Evolutionary conservation across 352 stramenopile species (phyloP).

Genomic region (Phytophthora lateralis): DNA sequence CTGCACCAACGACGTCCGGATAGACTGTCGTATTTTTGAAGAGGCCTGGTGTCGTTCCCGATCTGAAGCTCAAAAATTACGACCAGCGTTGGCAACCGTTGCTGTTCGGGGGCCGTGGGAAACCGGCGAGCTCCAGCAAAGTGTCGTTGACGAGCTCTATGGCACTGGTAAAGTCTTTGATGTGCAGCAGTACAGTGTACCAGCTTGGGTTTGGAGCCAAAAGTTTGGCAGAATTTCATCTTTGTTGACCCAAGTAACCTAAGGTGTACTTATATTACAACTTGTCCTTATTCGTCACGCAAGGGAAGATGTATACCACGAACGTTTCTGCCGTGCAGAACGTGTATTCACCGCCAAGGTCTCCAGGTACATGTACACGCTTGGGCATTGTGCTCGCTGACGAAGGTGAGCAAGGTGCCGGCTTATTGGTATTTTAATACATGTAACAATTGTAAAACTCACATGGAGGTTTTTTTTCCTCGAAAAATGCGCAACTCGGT

Average conservation of each 20-base stretch:
- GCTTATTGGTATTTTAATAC: neutral
- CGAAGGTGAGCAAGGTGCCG: neutral
- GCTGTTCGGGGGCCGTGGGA: too few relatives aligned
- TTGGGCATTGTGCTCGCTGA: neutral
- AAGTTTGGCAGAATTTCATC: too few relatives aligned
- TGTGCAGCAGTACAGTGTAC: too few relatives aligned
- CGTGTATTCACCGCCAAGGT: too few relatives aligned
- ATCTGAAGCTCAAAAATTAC: conserved; percentile 27
- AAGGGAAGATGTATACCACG: neutral
- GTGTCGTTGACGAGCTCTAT: too few relatives aligned
- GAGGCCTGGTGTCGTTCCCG: conserved; percentile 2
- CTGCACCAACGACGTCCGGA: neutral
- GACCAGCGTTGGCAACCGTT: conserved; percentile 15
- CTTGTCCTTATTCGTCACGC: neutral
- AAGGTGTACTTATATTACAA: too few relatives aligned
- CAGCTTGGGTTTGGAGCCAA: too few relatives aligned
- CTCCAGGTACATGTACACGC: too few relatives aligned
- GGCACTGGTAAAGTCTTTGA: too few relatives aligned
- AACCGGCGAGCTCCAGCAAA: too few relatives aligned
- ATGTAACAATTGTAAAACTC: neutral
- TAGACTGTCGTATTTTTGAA: conserved; percentile 7
- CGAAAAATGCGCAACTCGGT: conserved; percentile 12
- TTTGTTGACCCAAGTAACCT: too few relatives aligned
- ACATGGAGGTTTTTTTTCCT: neutral
- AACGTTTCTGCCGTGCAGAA: neutral